Base-by-base conservation (phyloP, 2,329 filamentous ascomycete species). In the Fusarium scirpi region DNA sequence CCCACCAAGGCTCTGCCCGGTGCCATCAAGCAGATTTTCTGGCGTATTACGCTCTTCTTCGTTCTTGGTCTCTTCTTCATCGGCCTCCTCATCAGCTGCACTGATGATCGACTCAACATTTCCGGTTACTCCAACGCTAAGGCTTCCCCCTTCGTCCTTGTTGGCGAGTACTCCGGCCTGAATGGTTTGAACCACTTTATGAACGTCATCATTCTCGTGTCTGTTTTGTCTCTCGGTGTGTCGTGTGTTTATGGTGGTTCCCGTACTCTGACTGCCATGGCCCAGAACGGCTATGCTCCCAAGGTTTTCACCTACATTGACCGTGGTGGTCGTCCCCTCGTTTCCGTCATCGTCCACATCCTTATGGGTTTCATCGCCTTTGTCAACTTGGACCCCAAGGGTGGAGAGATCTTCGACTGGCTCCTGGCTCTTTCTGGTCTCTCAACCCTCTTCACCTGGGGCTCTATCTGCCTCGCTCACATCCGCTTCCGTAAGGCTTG, bases 21-120 rank as follows among this genome's bases (percentile, higher is more conserved):
- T 13, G 93, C 93, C 4, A 89, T 94, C 76, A 94, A 94, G 82
- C 92, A 94, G 79, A 91, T 85, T 29, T 85, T 85, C 72, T 85
- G 83, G 84, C 82, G 84, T 76, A 84, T 85, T 60, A 83, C 82
- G 20, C 77, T 85, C 52, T 86, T 86, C 72, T 86, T 85, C 69
- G 77, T 86, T 56, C 76, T 86, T 2, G 83, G 83, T 55, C 80
- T 86, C 30, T 82, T 84, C 76, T 84, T 85, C 52, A 80, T 85
- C 55, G 84, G 84, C 34, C 80, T 86, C 15, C 78, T 85, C 11
- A 77, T 85, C 64, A 79, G 79, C 46, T 80, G 80, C 27, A 83
- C 85, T 54, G 59, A 76, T 6, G 75, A 76, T 18, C 82, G 89
- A n/a, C 80, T 88, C 10, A 63, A 76, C 43, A 75, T 74, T 20